These are phyloP conservation scores for Madurella fahalii DNA, from an alignment of 2,329 filamentous ascomycete species.

Conservation along the genomic window DNA sequence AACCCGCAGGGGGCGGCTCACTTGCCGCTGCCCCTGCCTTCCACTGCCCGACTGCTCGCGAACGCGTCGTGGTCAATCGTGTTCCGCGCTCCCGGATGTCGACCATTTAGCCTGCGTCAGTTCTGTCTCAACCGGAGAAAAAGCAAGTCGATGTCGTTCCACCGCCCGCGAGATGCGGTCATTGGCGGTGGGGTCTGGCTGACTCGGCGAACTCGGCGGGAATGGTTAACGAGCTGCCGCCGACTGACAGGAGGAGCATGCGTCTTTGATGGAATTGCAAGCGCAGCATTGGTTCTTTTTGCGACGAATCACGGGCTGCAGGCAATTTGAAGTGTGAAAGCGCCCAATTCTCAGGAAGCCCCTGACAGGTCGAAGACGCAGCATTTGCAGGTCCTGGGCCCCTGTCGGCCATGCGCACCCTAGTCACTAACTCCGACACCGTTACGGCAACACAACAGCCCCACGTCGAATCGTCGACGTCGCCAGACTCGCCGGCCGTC, in stretches of 20 bases:
- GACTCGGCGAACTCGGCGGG: no score
- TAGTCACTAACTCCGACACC: constrained; percentile 14
- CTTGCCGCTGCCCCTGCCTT: not conserved
- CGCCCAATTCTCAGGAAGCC: not conserved
- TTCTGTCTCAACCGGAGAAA: constrained; percentile 18
- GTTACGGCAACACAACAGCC: constrained; percentile 12
- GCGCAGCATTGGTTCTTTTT: not conserved
- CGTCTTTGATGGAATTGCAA: not conserved
- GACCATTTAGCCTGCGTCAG: constrained; percentile 17
- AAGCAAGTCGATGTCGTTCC: not conserved
- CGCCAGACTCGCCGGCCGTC: not conserved
- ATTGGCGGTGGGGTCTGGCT: no score
- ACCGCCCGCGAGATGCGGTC: no score
- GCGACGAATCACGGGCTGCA: constrained; percentile 2
- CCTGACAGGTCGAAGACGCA: not conserved
- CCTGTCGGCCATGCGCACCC: constrained; percentile 9
- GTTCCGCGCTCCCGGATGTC: not conserved
- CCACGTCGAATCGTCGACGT: constrained; percentile 17
- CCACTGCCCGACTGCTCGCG: not conserved
- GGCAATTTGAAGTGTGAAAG: constrained; percentile 3
- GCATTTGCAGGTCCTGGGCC: constrained; percentile 3
- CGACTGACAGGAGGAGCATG: no score
- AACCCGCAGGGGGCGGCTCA: not conserved
- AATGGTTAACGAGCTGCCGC: no score
- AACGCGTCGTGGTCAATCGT: not conserved